Conservation (phyloP, 345 rosid genomes). For the Psidium friedrichsthalianum region DNA sequence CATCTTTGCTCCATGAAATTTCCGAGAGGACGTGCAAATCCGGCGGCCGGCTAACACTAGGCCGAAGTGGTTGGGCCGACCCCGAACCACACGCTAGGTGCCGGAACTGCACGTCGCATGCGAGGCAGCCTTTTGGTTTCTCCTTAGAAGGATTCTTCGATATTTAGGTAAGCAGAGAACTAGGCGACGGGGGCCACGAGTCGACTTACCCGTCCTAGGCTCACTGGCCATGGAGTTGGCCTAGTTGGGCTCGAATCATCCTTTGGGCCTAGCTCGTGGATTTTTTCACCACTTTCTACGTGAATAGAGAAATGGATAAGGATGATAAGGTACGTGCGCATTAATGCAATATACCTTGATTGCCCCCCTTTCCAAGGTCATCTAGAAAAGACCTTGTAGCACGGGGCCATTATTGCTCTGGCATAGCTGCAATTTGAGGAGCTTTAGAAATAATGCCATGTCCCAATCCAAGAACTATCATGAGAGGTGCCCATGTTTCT, state of each 20-base stretch:
- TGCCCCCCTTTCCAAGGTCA: neutral
- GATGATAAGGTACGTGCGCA: neutral
- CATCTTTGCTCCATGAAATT: neutral
- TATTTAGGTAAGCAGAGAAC: neutral
- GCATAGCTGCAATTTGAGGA: too few species aligned
- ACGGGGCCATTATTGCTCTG: neutral
- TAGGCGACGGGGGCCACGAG: neutral
- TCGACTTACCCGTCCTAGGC: neutral
- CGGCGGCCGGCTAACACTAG: neutral
- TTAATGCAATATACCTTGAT: neutral
- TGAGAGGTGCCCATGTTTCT: neutral
- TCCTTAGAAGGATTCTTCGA: neutral
- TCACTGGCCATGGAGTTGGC: neutral
- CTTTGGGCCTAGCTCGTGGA: neutral
- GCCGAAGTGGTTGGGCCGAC: neutral
- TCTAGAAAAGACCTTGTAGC: neutral
- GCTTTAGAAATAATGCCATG: neutral
- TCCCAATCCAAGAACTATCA: neutral
- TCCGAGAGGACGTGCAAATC: neutral
- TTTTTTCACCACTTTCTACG: neutral
- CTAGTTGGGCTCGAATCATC: too few species aligned
- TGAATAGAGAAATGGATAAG: neutral
- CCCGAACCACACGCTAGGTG: neutral
- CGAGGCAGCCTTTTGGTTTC: neutral
- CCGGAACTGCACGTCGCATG: neutral